A percentile compares a stretch with the other conserved stretches of the same genome.
Conservation (phyloP, 306 rosid genomes). For the Rosa multiflora region DNA sequence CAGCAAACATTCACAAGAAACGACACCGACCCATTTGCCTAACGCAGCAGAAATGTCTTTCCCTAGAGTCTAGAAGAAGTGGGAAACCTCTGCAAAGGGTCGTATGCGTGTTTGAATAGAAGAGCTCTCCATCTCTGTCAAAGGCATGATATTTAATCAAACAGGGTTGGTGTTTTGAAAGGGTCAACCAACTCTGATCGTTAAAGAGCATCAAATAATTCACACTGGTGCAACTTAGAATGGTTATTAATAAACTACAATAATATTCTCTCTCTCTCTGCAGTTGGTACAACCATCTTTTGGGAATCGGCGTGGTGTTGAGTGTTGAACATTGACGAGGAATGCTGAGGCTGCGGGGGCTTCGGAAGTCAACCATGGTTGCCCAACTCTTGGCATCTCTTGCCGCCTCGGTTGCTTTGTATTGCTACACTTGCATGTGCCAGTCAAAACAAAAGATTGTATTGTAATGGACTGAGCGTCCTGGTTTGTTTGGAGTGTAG, state of each 20-base stretch:
- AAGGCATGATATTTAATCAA: not conserved
- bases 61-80: not conserved
- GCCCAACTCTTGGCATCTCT: not conserved
- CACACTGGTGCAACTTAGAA: not conserved
- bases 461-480: not conserved
- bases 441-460: not conserved
- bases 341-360: not conserved
- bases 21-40: not conserved
- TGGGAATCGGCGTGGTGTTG: not conserved
- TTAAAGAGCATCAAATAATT: not conserved
- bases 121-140: not conserved
- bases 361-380: not conserved
- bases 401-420: not conserved
- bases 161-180: not conserved
- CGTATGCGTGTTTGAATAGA: conserved; percentile 1
- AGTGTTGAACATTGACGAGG: not conserved
- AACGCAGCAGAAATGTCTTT: not conserved
- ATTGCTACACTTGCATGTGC: not conserved
- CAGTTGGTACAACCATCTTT: not conserved
- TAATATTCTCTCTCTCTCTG: not conserved
- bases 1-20: not conserved
- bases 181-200: not conserved
- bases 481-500: too few species aligned
- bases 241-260: not conserved
- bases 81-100: not conserved